phyloP scores from a whole-genome alignment of 2,329 filamentous ascomycete species.

The Knufia fluminis region DNA sequence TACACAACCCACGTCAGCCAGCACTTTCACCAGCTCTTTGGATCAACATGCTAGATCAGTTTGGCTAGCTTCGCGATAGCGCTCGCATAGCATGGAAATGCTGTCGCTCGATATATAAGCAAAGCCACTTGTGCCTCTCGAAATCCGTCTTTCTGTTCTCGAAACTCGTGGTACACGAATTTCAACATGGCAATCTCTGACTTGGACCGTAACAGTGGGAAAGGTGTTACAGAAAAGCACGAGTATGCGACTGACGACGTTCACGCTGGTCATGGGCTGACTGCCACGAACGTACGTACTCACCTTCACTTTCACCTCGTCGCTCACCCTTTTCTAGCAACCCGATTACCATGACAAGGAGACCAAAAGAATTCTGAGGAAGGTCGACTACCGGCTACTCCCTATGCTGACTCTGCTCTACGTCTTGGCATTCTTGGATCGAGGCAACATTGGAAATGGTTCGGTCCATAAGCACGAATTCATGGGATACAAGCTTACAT shows the following conservation, averaged over 20 bases:
- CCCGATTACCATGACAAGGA: constrained; percentile 10
- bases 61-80: no score
- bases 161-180: not conserved
- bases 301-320: not conserved
- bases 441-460: constrained; percentile 41
- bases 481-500: no score
- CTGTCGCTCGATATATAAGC: no score
- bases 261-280: not conserved
- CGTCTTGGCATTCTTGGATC: constrained; percentile 26
- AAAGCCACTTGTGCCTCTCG: no score
- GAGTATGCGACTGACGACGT: not conserved
- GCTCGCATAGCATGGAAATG: no score
- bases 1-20: no score
- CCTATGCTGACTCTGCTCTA: constrained; percentile 13
- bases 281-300: not conserved
- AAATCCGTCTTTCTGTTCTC: no score
- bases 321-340: not conserved
- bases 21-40: no score
- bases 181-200: not conserved
- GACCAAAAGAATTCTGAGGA: constrained; percentile 5
- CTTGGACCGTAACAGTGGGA: not conserved
- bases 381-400: constrained; percentile 10
- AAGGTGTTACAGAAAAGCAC: not conserved
- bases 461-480: no score
- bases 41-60: no score